Evolutionary conservation across 2,329 filamentous ascomycete genomes (phyloP).

Genomic region (Fusarium agapanthi): DNA sequence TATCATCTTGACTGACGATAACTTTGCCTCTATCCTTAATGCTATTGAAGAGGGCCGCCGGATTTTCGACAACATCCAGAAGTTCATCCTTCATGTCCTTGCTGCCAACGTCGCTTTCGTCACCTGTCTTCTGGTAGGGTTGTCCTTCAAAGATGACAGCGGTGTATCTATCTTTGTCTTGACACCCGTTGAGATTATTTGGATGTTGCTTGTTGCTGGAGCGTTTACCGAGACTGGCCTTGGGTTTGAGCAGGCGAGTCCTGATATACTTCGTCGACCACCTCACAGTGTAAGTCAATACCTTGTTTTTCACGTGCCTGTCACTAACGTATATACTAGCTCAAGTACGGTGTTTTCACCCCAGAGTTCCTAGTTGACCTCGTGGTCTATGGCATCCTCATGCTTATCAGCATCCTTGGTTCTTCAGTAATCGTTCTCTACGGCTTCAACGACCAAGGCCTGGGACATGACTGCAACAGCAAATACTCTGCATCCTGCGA

Average conservation of each 20-base stretch:
- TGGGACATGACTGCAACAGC: constrained; percentile 68
- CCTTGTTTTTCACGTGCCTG: not conserved
- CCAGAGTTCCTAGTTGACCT: constrained; percentile 70
- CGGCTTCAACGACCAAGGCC: constrained; percentile 61
- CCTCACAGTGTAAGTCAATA: constrained; percentile 50
- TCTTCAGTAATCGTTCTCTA: constrained; percentile 68
- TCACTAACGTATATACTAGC: constrained; percentile 26
- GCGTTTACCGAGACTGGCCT: constrained; percentile 77
- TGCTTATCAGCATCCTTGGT: constrained; percentile 65
- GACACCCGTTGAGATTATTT: constrained; percentile 75
- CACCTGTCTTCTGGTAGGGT: constrained; percentile 70
- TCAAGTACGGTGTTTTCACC: constrained; percentile 68
- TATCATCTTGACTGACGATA: constrained; percentile 75
- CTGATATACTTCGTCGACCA: constrained; percentile 72
- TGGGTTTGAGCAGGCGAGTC: constrained; percentile 72
- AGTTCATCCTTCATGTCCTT: constrained; percentile 73
- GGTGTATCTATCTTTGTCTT: constrained; percentile 74
- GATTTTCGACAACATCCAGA: constrained; percentile 77
- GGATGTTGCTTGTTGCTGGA: constrained; percentile 79
- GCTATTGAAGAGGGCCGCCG: constrained; percentile 71
- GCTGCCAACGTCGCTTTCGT: constrained; percentile 75
- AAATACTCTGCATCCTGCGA: constrained; percentile 60
- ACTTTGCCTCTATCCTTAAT: constrained; percentile 60
- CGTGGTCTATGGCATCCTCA: constrained; percentile 70
- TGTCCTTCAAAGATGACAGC: constrained; percentile 72